Conservation (phyloP, 2,329 filamentous ascomycete genomes). For the Metarhizium brunneum region DNA sequence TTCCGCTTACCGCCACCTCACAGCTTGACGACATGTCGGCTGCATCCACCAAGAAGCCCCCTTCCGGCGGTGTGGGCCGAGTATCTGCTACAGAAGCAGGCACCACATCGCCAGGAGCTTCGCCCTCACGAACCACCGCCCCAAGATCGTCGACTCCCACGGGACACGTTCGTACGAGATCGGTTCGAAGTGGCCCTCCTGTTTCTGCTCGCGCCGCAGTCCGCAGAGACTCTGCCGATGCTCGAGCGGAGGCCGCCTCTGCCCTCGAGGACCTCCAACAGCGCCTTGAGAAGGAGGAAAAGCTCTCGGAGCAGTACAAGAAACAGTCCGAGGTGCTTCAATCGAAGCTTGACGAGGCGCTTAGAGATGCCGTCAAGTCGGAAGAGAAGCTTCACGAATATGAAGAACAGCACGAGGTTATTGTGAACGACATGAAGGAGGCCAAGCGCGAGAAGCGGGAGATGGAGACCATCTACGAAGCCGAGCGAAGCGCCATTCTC, state of each 20-base stretch:
- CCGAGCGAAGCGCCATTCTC: slow-evolving; percentile 75
- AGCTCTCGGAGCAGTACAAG: slow-evolving; percentile 65
- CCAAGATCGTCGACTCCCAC: slow-evolving; percentile 35
- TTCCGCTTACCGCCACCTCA: neutral
- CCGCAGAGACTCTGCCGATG: slow-evolving; percentile 55
- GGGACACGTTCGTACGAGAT: slow-evolving; percentile 48
- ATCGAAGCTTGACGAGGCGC: slow-evolving; percentile 73
- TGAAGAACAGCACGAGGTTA: slow-evolving; percentile 70
- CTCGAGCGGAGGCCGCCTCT: slow-evolving; percentile 69
- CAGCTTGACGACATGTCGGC: slow-evolving; percentile 35
- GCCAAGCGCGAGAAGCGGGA: slow-evolving; percentile 76
- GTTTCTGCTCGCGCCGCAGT: slow-evolving; percentile 65
- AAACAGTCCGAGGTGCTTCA: slow-evolving; percentile 82
- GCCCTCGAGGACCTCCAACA: slow-evolving; percentile 78
- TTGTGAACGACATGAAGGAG: slow-evolving; percentile 81
- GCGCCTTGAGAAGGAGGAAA: slow-evolving; percentile 72
- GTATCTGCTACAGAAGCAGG: slow-evolving; percentile 30
- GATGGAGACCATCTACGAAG: slow-evolving; percentile 86
- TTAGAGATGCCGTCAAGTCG: slow-evolving; percentile 72
- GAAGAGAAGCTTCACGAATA: slow-evolving; percentile 84
- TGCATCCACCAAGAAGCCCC: slow-evolving; percentile 45
- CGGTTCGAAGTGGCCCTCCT: slow-evolving; percentile 54
- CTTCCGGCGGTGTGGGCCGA: slow-evolving; percentile 36
- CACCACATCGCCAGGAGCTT: slow-evolving; percentile 21
- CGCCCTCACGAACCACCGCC: slow-evolving; percentile 27